phyloP scores from a whole-genome alignment of 2,329 filamentous ascomycete species.

The Neopestalotiopsis clavispora region DNA sequence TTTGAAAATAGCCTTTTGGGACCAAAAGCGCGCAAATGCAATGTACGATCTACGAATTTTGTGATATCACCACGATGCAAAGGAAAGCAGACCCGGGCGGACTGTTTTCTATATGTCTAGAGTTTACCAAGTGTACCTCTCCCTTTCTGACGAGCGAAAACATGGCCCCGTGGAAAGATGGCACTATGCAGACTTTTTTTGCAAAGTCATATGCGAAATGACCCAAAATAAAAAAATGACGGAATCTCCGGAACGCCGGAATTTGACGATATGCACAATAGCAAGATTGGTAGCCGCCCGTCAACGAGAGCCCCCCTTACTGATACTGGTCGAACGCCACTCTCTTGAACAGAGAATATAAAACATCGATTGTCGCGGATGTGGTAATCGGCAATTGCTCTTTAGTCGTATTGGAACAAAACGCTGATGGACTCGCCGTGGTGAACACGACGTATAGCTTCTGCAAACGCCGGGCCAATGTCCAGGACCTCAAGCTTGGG shows the following conservation, averaged over 20 bases:
- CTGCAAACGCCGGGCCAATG: constrained; percentile 88
- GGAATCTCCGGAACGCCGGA: constrained; percentile 12
- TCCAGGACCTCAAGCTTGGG: constrained; percentile 92
- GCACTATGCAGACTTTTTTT: not conserved
- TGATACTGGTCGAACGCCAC: not conserved
- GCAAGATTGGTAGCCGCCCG: constrained; percentile 14
- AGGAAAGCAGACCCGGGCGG: constrained; percentile 16
- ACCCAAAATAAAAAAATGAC: constrained; percentile 8
- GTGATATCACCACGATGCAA: constrained; percentile 4
- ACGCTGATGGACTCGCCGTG: constrained; percentile 98
- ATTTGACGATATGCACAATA: constrained; percentile 12
- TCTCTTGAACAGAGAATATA: constrained; percentile 5
- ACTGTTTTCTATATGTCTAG: constrained; percentile 19
- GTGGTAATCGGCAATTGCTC: not conserved
- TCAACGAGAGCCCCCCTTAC: constrained; percentile 7
- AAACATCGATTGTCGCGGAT: not conserved
- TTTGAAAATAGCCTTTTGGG: not conserved
- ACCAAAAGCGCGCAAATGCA: not conserved
- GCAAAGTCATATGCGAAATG: constrained; percentile 6
- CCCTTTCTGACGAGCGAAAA: not conserved
- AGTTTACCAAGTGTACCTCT: constrained; percentile 13
- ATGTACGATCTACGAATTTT: constrained; percentile 4
- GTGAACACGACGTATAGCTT: constrained; percentile 94
- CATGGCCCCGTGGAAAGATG: not conserved
- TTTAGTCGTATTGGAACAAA: constrained; percentile 82